Evolutionary conservation across 169 alveolate species (phyloP), one percentile per base, ranked within the genome.

Genomic region (Blepharisma undulans): DNA sequence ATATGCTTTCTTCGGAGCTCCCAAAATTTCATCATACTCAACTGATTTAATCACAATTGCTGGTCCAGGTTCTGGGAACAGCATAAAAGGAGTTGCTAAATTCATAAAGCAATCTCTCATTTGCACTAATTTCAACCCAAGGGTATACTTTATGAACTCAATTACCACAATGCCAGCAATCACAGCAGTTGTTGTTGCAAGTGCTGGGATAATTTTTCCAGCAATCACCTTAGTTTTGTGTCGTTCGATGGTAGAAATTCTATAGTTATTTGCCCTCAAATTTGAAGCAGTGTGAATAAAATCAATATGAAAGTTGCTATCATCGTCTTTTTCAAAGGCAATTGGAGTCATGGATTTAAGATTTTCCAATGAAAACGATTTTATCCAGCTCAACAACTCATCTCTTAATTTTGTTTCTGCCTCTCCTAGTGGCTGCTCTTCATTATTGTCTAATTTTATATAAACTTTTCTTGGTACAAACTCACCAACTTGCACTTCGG

Each of bases 121-220:
- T 90, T 94, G 92, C 19, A 94, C 96, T 1, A 85, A 48, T 19
- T 92, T 36, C 36, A 89, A 92, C 59, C 84, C 91, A 78, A 85
- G 29, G 10, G 29, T 91, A 84, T 94, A 90, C 88, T 98, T 98
- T 93, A 98, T 92, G 92, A 98, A 92, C 93, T 98, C 99, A 33
- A 97, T 93, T 80, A 99, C 96, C 19, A 98, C 99, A 88, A 98
- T 93, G 0, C 99, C 99, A 19, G 99, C 98, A 81, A 98, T 96
- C 98, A 99, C 98, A 30, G 99, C 99, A 22, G 99, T 99, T 29
- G 99, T 99, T 27, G 99, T 99, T 76, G 99, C 99, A 77, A 99
- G 98, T 74, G 99, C 99, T 27, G 99, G 99, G 34, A 99, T 99
- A 86, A 99, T 99, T 94, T 99, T 98, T 27, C 99, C 99, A 19